Evolutionary conservation across 176 grass and related monocot species (phyloP).

Genomic region (Saccharum spontaneum): DNA sequence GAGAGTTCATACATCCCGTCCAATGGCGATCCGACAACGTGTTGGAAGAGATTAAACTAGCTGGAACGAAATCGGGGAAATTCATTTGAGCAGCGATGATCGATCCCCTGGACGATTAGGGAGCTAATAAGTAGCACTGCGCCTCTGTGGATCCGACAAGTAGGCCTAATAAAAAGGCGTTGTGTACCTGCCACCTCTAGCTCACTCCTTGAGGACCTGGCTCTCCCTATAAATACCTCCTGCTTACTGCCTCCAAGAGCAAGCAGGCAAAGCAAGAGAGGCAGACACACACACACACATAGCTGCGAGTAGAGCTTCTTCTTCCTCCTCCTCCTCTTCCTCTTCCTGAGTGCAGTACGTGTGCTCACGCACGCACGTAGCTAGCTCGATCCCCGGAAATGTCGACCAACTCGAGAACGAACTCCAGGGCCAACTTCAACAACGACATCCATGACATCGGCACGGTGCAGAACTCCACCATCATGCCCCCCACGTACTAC

Average conservation of each 20-base stretch:
- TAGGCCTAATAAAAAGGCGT: conserved; percentile 49
- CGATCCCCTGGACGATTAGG: conserved; percentile 3
- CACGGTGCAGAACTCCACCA: conserved; percentile 44
- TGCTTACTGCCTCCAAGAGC: conserved; percentile 10
- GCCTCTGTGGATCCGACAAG: conserved; percentile 34
- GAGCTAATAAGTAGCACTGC: neutral
- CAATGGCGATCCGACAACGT: conserved; percentile 47
- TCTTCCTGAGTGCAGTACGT: neutral
- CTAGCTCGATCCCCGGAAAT: conserved; percentile 35
- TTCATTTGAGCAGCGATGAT: neutral
- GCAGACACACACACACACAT: neutral
- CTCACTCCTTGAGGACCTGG: neutral
- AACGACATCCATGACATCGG: conserved; percentile 81
- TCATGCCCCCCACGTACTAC: conserved; percentile 32
- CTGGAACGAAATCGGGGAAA: neutral
- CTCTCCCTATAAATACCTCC: conserved; percentile 45
- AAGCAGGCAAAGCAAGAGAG: conserved; percentile 8
- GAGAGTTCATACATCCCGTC: conserved; percentile 31
- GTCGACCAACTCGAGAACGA: conserved; percentile 61
- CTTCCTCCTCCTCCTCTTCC: neutral
- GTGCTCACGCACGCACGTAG: too few species aligned
- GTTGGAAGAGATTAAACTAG: conserved; percentile 18
- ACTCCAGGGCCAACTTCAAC: conserved; percentile 61
- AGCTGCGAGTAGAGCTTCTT: too few species aligned
- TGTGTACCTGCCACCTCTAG: conserved; percentile 34